Conservation (phyloP, 257 asterid genomes). For the Solanum pennellii region DNA sequence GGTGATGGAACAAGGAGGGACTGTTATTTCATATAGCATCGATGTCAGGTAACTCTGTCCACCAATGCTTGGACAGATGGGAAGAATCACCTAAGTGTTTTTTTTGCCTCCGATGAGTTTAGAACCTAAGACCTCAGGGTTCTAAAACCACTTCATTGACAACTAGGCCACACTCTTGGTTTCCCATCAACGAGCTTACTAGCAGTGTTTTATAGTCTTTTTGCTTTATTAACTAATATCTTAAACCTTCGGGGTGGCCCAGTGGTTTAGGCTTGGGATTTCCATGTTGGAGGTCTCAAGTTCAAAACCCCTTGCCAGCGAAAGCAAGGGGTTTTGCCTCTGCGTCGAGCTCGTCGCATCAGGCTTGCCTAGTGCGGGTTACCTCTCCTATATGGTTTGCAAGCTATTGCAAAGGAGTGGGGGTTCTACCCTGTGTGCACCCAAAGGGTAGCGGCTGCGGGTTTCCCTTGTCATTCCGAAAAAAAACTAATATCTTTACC, state of each 20-base stretch:
- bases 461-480: no score
- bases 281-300: no score
- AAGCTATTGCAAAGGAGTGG: no score
- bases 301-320: no score
- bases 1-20: background rate
- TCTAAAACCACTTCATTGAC: background rate
- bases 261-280: no score
- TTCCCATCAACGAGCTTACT: background rate
- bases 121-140: background rate
- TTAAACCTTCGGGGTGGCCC: background rate
- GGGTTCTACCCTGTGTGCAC: no score
- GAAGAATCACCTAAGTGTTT: background rate
- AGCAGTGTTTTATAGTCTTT: background rate
- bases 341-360: no score
- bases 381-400: no score
- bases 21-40: background rate
- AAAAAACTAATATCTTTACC: background rate
- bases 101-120: background rate
- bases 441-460: no score
- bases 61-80: background rate
- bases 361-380: no score
- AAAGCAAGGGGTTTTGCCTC: no score
- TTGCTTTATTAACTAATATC: background rate
- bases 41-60: background rate
- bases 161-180: background rate